A percentile compares a stretch with the other conserved stretches of the same genome.
These are phyloP conservation scores for Ophiostoma populinum DNA, from an alignment of 2,329 filamentous ascomycete species.

Conservation along the genomic window DNA sequence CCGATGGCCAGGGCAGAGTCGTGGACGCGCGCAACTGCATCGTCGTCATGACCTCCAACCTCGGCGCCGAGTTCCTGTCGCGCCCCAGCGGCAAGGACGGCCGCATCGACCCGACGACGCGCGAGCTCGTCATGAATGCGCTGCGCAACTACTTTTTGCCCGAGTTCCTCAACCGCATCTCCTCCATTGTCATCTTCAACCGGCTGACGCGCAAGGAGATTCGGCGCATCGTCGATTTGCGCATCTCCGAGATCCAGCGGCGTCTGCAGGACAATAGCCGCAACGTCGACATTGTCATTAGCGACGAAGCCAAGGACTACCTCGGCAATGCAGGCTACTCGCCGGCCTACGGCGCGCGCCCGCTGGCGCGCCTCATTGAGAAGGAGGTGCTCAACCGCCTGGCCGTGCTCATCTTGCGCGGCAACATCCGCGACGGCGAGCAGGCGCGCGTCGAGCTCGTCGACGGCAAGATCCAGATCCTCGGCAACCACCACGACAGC, in stretches of 20 bases:
- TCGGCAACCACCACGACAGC: conserved; percentile 62
- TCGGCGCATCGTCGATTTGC: conserved; percentile 85
- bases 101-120: conserved; percentile 68
- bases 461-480: conserved; percentile 61
- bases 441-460: conserved; percentile 60
- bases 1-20: conserved; percentile 87
- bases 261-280: conserved; percentile 71
- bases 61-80: conserved; percentile 85
- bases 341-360: conserved; percentile 84
- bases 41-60: conserved; percentile 96
- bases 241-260: conserved; percentile 76
- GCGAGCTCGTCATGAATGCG: conserved; percentile 77
- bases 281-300: conserved; percentile 70
- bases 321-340: conserved; percentile 84
- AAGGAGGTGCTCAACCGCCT: conserved; percentile 91
- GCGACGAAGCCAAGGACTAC: conserved; percentile 79
- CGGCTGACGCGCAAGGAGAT: conserved; percentile 80
- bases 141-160: conserved; percentile 93
- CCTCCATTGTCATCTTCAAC: conserved; percentile 94
- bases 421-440: conserved; percentile 74
- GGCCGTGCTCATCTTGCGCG: conserved; percentile 78
- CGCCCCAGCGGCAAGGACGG: conserved; percentile 64
- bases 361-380: conserved; percentile 78
- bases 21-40: conserved; percentile 97
- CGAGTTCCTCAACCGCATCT: conserved; percentile 97